phyloP scores from a whole-genome alignment of 345 rosid genomes.

The Euphorbia tirucalli region DNA sequence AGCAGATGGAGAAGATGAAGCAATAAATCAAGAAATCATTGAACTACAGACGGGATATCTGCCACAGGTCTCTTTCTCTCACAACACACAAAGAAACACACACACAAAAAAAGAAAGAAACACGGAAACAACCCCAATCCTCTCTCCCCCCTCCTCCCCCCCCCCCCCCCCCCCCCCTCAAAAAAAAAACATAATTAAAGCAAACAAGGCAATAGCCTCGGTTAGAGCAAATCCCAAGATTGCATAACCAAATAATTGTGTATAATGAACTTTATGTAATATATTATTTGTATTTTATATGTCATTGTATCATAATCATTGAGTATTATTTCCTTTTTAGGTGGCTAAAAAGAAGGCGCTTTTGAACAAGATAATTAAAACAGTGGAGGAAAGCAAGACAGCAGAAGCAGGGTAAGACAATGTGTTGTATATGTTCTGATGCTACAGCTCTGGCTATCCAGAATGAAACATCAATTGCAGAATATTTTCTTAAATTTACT shows the following conservation, averaged over 20 bases:
- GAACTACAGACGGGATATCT: slow-evolving; percentile 39
- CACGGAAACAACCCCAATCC: not conserved
- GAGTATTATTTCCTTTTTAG: slow-evolving; percentile 24
- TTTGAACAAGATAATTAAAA: slow-evolving; percentile 31
- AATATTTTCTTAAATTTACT: slow-evolving; percentile 3
- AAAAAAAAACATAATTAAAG: too few species aligned
- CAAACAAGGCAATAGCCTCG: too few species aligned
- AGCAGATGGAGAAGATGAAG: slow-evolving; percentile 52
- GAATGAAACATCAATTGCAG: not conserved
- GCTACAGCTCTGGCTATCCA: slow-evolving; percentile 1
- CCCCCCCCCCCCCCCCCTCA: too few species aligned
- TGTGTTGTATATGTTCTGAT: not conserved
- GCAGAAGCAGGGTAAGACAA: slow-evolving; percentile 37
- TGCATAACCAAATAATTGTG: too few species aligned
- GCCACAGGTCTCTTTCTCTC: slow-evolving; percentile 34
- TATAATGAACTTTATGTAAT: too few species aligned
- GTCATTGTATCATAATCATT: not conserved
- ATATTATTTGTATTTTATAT: not conserved
- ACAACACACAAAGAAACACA: not conserved
- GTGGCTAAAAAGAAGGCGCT: slow-evolving; percentile 35
- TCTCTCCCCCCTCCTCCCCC: too few species aligned
- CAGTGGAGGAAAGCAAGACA: slow-evolving; percentile 32
- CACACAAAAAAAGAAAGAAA: too few species aligned
- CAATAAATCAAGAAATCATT: slow-evolving; percentile 37
- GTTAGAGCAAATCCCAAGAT: too few species aligned